Evolutionary conservation across 164 flowering plant species (phyloP).

Genomic region (Hamamelis virginiana): DNA sequence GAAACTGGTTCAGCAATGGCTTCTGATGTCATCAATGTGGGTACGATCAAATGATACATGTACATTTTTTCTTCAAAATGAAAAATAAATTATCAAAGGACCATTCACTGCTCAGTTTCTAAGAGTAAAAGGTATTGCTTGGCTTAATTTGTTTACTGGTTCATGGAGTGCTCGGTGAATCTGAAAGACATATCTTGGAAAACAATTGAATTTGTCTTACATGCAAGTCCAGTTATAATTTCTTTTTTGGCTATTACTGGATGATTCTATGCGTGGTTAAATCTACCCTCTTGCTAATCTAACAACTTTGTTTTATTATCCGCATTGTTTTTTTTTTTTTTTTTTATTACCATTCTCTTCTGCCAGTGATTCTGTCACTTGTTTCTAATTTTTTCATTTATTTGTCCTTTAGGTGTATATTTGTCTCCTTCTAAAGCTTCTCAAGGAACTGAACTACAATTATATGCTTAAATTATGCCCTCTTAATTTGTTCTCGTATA

Average conservation of each 20-base stretch:
- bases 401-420: neutral
- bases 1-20: conserved; percentile 54
- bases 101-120: neutral
- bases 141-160: neutral
- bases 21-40: conserved; percentile 57
- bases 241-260: neutral
- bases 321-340: too few species aligned
- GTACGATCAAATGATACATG: conserved; percentile 43
- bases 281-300: neutral
- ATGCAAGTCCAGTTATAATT: neutral
- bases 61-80: neutral
- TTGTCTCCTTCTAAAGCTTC: neutral
- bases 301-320: too few species aligned
- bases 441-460: neutral
- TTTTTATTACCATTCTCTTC: too few species aligned
- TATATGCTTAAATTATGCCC: neutral
- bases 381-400: neutral
- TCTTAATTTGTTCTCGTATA: neutral
- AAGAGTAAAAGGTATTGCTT: neutral
- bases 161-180: neutral
- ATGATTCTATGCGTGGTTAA: neutral
- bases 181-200: neutral
- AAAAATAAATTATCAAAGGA: neutral
- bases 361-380: neutral
- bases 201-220: neutral